These are phyloP conservation scores for Globisporangium canariense DNA, from an alignment of 352 stramenopile genomes.

Conservation along the genomic window DNA sequence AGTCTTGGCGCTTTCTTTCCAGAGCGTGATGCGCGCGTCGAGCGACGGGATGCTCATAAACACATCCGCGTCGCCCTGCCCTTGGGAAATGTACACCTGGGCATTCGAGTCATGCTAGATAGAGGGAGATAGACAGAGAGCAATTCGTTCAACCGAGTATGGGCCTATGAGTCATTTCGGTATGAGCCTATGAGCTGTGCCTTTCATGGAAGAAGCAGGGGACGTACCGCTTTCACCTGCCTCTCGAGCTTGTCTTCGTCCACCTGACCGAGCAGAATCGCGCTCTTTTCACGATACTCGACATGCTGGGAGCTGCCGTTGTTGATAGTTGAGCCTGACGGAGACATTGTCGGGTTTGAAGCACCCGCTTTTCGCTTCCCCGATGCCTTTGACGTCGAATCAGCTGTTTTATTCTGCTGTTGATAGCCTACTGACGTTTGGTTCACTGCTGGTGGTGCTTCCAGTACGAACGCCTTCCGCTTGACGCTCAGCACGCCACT, in stretches of 20 bases:
- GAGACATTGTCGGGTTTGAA: slow-evolving; percentile 7
- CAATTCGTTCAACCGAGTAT: neutral
- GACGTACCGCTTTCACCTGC: slow-evolving; percentile 65
- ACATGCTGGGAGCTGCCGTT: slow-evolving; percentile 23
- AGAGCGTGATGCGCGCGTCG: slow-evolving; percentile 70
- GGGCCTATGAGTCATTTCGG: neutral
- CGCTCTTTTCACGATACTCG: slow-evolving; percentile 59
- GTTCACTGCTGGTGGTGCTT: slow-evolving; percentile 13
- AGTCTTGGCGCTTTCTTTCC: slow-evolving; percentile 73
- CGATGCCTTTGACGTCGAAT: neutral
- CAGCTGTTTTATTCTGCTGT: neutral
- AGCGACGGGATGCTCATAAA: slow-evolving; percentile 81
- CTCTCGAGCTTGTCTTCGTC: slow-evolving; percentile 78
- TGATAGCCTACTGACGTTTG: neutral
- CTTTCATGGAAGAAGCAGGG: neutral
- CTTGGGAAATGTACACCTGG: slow-evolving; percentile 79
- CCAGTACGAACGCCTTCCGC: slow-evolving; percentile 59
- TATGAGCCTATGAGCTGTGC: neutral
- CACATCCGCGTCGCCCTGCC: slow-evolving; percentile 69
- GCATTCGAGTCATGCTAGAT: slow-evolving; percentile 57
- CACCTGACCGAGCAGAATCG: slow-evolving; percentile 61
- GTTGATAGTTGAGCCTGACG: neutral
- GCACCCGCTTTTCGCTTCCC: slow-evolving; percentile 16
- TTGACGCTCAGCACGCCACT: slow-evolving; percentile 56
- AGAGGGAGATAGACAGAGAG: slow-evolving; percentile 6